These are phyloP conservation scores for Botrytis tulipae DNA, from an alignment of 2,329 filamentous ascomycete species.

Conservation along the genomic window DNA sequence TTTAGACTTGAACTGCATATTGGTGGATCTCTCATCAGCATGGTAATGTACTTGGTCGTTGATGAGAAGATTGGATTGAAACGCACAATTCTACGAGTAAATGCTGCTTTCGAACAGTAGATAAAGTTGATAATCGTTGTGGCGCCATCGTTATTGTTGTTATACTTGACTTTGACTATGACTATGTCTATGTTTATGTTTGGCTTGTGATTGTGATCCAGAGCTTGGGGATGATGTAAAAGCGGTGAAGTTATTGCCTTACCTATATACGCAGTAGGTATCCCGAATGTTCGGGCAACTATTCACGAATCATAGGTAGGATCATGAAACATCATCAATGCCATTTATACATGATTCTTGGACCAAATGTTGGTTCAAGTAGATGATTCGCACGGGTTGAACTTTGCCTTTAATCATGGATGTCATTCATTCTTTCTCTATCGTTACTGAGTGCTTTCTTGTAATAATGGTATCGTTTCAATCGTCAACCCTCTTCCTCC, in stretches of 20 bases:
- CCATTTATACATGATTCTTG: neutral
- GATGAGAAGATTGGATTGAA: neutral
- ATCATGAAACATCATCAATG: neutral
- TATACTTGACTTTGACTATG: slow-evolving; percentile 4
- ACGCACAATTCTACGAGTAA: slow-evolving; percentile 39
- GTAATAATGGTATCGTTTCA: slow-evolving; percentile 8
- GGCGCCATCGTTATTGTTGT: slow-evolving; percentile 28
- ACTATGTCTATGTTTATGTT: slow-evolving; percentile 7
- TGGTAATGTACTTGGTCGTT: neutral
- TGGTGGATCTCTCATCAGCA: slow-evolving; percentile 4
- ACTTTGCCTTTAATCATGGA: slow-evolving; percentile 7
- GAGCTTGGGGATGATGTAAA: slow-evolving; percentile 18
- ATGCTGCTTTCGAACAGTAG: slow-evolving; percentile 38
- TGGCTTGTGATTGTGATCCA: slow-evolving; percentile 10
- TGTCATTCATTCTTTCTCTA: slow-evolving; percentile 20
- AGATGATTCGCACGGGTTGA: neutral
- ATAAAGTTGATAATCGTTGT: slow-evolving; percentile 30
- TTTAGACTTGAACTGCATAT: slow-evolving; percentile 69
- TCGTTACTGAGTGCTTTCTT: neutral
- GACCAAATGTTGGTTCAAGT: neutral
- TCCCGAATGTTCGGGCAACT: neutral
- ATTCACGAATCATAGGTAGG: neutral
- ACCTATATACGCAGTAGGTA: too few species aligned
- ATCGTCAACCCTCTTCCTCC: neutral
- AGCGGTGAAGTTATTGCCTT: slow-evolving; percentile 24